A percentile compares a stretch with the other conserved stretches of the same genome.
phyloP scores from a whole-genome alignment of 2,329 filamentous ascomycete species.

The Xylaria sp. region DNA sequence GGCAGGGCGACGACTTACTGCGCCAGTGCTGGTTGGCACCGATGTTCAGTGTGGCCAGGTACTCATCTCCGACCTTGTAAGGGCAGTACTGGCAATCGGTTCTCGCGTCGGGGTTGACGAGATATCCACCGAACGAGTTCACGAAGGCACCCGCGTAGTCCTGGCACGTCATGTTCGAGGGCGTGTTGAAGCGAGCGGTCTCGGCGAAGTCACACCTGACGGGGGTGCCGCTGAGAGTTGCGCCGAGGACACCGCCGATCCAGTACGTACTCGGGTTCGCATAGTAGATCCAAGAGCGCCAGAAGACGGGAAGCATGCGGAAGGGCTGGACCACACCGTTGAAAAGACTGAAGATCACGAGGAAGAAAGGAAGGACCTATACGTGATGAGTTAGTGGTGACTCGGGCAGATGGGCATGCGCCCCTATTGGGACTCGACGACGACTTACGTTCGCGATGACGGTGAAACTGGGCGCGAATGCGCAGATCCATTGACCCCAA shows the following conservation, averaged over 20 bases:
- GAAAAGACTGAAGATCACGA: conserved; percentile 71
- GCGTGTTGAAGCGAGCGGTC: conserved; percentile 50
- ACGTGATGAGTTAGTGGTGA: background rate
- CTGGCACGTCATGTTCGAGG: conserved; percentile 57
- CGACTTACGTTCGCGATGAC: conserved; percentile 62
- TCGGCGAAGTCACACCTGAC: conserved; percentile 44
- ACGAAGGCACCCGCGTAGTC: conserved; percentile 60
- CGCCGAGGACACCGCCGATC: conserved; percentile 64
- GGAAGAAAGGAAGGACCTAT: conserved; percentile 68
- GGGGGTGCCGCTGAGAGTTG: conserved; percentile 49
- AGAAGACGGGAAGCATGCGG: conserved; percentile 59
- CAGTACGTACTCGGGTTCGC: conserved; percentile 61
- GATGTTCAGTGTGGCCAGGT: conserved; percentile 53
- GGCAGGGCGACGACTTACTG: conserved; percentile 32
- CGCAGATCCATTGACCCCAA: conserved; percentile 82
- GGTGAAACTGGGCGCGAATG: conserved; percentile 73
- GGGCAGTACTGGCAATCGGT: conserved; percentile 64
- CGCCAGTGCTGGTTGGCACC: conserved; percentile 59
- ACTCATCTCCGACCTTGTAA: conserved; percentile 53
- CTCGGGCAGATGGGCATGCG: background rate
- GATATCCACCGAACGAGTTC: conserved; percentile 48
- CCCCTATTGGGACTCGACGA: background rate
- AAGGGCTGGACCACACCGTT: conserved; percentile 73
- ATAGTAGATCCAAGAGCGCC: conserved; percentile 67
- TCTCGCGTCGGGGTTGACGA: conserved; percentile 56